These are phyloP conservation scores for Dipteronia dyeriana DNA, from an alignment of 345 rosid species.

Conservation along the genomic window DNA sequence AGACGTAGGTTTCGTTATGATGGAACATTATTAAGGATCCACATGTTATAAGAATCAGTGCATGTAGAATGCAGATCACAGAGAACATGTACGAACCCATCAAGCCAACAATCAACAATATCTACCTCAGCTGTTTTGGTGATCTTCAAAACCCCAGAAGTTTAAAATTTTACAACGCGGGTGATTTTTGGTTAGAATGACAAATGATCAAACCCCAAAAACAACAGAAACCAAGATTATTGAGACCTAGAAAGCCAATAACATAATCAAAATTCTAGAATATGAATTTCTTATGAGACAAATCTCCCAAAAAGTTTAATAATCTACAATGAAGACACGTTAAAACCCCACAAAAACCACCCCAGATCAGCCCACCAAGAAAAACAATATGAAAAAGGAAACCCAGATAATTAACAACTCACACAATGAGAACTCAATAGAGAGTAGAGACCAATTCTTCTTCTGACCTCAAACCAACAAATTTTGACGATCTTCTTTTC, in stretches of 20 bases:
- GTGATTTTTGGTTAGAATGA: no score
- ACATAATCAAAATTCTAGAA: not conserved
- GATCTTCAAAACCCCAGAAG: not conserved
- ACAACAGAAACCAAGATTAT: not conserved
- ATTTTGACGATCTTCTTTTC: not conserved
- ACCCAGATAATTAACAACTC: not conserved
- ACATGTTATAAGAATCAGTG: conserved; percentile 30
- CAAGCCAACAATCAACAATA: not conserved
- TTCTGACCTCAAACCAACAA: conserved; percentile 6
- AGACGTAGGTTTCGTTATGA: conserved; percentile 33
- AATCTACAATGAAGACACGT: not conserved
- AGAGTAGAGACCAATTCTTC: not conserved
- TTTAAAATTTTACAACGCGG: not conserved
- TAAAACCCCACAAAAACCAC: not conserved
- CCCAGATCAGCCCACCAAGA: not conserved
- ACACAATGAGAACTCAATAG: not conserved
- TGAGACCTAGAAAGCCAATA: not conserved
- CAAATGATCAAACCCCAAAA: no score
- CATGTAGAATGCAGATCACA: conserved; percentile 41
- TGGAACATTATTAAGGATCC: conserved; percentile 45
- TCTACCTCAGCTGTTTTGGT: not conserved
- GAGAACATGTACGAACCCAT: conserved; percentile 38
- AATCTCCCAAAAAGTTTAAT: not conserved
- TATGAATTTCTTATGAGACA: not conserved
- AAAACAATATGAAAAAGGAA: not conserved